A percentile compares a stretch with the other conserved stretches of the same genome.
Conservation (phyloP, 1,139 yeast genomes). For the Yamadazyma mexicana region DNA sequence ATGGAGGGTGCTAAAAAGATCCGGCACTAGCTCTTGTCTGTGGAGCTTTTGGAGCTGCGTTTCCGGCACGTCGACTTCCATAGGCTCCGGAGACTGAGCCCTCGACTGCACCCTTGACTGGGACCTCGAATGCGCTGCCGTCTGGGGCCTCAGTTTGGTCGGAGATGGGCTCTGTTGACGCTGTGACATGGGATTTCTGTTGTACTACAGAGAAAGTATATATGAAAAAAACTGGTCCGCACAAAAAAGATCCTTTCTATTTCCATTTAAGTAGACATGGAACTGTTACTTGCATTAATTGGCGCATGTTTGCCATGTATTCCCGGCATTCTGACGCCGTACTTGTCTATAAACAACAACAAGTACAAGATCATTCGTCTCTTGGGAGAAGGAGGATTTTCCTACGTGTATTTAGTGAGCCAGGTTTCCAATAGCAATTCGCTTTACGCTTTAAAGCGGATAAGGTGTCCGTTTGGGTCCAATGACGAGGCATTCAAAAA, state of each 20-base stretch:
- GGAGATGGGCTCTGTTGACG: neutral
- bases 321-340: constrained; percentile 45
- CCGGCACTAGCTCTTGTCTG: constrained; percentile 38
- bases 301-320: constrained; percentile 43
- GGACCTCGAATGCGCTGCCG: neutral
- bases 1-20: constrained; percentile 36
- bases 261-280: constrained; percentile 6
- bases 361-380: constrained; percentile 61
- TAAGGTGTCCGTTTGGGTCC: constrained; percentile 83
- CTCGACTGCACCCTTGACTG: constrained; percentile 1
- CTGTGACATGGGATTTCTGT: neutral
- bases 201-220: no score
- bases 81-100: neutral
- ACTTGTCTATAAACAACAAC: constrained; percentile 49
- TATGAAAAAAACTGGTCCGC: neutral
- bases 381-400: constrained; percentile 88
- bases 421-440: constrained; percentile 48
- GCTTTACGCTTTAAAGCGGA: constrained; percentile 76
- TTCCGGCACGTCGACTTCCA: constrained; percentile 2
- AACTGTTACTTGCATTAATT: constrained; percentile 20
- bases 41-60: constrained; percentile 28
- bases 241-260: neutral
- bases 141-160: neutral
- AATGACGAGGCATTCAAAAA: constrained; percentile 57
- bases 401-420: constrained; percentile 79